Percentiles rank a stretch among this genome's conserved stretches.
phyloP scores from a whole-genome alignment of 169 alveolate genomes.

The Cryptosporidium parvum region DNA sequence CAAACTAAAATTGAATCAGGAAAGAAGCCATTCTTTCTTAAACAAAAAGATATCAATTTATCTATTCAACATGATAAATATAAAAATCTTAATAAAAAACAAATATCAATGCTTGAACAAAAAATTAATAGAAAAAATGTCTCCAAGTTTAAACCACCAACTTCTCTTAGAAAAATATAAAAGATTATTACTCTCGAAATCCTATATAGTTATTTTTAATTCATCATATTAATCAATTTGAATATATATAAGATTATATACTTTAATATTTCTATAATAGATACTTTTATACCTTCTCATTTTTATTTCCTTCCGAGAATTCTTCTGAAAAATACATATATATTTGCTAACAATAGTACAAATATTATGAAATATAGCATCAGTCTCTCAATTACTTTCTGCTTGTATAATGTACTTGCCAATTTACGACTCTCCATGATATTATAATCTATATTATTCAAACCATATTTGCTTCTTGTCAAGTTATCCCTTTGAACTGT shows the following conservation, averaged over 20 bases:
- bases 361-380: conserved; percentile 31
- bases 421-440: conserved; percentile 68
- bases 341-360: conserved; percentile 47
- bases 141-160: conserved; percentile 52
- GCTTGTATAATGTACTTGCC: conserved; percentile 56
- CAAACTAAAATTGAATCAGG: conserved; percentile 41
- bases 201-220: conserved; percentile 1
- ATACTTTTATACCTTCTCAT: background rate
- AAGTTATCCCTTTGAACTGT: conserved; percentile 66
- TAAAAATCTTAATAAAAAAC: conserved; percentile 27
- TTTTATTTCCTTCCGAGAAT: background rate
- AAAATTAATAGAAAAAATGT: conserved; percentile 15
- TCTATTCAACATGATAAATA: conserved; percentile 37
- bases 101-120: conserved; percentile 24
- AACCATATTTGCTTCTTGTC: conserved; percentile 65
- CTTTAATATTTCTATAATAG: background rate
- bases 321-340: conserved; percentile 44
- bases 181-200: background rate
- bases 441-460: conserved; percentile 55
- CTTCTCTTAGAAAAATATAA: background rate
- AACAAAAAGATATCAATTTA: conserved; percentile 47
- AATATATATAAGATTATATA: background rate
- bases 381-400: conserved; percentile 55
- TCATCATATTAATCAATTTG: background rate
- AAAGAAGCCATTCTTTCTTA: conserved; percentile 61